These are phyloP conservation scores for Hypholoma fasciculare DNA, from an alignment of 768 basidiomycete species.

Conservation along the genomic window DNA sequence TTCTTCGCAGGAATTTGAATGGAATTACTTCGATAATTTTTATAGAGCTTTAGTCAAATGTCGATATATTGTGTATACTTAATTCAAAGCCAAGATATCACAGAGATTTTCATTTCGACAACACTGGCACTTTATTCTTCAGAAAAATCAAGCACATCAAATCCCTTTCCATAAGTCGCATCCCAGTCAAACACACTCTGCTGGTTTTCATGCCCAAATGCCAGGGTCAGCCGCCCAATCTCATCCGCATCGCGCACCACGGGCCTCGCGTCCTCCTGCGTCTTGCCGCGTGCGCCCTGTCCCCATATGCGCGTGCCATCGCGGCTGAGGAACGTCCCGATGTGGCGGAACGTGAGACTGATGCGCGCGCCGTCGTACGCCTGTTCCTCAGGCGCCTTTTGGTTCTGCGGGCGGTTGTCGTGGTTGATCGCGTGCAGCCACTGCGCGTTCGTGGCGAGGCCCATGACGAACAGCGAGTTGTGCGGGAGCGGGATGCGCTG, in stretches of 20 bases:
- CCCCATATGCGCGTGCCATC: conserved; percentile 58
- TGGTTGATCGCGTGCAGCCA: conserved; percentile 80
- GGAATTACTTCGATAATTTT: too few relatives aligned
- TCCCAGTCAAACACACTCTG: conserved; percentile 73
- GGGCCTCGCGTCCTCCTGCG: conserved; percentile 46
- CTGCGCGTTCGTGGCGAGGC: conserved; percentile 65
- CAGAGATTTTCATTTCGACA: too few relatives aligned
- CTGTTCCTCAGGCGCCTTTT: conserved; percentile 58
- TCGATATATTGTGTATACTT: too few relatives aligned
- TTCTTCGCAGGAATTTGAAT: too few relatives aligned
- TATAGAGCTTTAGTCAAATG: too few relatives aligned
- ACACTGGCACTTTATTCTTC: conserved; percentile 1
- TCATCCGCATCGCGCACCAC: conserved; percentile 55
- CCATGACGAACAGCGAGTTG: conserved; percentile 84
- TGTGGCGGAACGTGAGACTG: conserved; percentile 77
- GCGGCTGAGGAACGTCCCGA: conserved; percentile 66
- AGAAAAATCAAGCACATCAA: conserved; percentile 63
- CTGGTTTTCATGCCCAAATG: conserved; percentile 78
- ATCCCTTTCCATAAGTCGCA: conserved; percentile 61
- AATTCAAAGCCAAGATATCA: too few relatives aligned
- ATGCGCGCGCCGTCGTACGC: conserved; percentile 64
- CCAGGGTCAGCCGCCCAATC: conserved; percentile 49
- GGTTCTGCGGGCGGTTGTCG: conserved; percentile 62
- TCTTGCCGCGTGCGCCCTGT: conserved; percentile 71
- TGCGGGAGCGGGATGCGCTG: conserved; percentile 77